Evolutionary conservation across 2,329 filamentous ascomycete species (phyloP).

Genomic region (Aquanectria penicillioides): DNA sequence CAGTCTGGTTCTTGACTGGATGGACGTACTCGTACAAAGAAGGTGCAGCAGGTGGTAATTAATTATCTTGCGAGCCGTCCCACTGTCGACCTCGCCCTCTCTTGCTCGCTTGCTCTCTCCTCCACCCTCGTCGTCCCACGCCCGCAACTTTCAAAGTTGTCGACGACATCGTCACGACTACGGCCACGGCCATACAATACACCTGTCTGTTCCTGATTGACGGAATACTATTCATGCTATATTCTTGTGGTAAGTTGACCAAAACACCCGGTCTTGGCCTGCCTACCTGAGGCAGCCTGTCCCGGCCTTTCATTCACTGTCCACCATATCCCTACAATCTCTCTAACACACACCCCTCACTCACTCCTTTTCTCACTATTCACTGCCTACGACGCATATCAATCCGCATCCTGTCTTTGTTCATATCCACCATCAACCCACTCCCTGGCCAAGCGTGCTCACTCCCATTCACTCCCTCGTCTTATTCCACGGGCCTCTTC

Average conservation of each 20-base stretch:
- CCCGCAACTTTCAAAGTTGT: background rate
- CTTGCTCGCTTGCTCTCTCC: background rate
- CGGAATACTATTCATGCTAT: background rate
- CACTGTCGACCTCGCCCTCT: too few relatives aligned
- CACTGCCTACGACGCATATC: conserved; percentile 7
- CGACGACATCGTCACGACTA: too few relatives aligned
- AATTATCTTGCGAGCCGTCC: too few relatives aligned
- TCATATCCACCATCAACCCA: conserved; percentile 26
- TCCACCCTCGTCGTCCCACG: background rate
- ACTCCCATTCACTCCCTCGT: conserved; percentile 7
- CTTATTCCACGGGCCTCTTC: conserved; percentile 12
- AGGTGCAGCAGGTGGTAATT: too few relatives aligned
- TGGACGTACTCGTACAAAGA: background rate
- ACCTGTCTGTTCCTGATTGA: too few relatives aligned
- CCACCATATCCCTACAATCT: conserved; percentile 20
- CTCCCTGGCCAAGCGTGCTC: conserved; percentile 6
- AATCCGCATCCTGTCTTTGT: conserved; percentile 13
- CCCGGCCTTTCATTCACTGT: conserved; percentile 1
- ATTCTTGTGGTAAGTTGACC: background rate
- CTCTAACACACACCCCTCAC: conserved; percentile 26
- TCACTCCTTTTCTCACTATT: conserved; percentile 15
- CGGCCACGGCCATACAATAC: too few relatives aligned
- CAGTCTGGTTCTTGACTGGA: background rate
- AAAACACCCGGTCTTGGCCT: background rate
- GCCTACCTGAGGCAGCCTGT: background rate